Percentiles rank a stretch among this genome's conserved stretches.
Conservation (phyloP, 805 yeast genomes). For the Geotrichum ghanense region DNA sequence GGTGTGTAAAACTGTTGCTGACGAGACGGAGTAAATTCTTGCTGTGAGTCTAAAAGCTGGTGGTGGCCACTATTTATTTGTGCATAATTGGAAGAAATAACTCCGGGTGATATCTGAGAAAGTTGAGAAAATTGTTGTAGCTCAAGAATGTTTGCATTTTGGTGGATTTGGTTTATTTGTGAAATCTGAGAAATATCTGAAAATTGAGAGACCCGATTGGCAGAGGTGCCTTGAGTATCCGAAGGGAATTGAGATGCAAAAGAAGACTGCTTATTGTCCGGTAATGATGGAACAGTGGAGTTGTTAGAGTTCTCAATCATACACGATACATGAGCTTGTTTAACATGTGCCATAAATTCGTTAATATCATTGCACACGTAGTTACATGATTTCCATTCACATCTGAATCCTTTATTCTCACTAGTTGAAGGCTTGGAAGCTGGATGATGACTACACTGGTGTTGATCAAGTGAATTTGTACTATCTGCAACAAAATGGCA, state of each 20-base stretch:
- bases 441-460: constrained; percentile 27
- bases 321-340: constrained; percentile 31
- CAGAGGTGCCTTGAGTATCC: too few species aligned
- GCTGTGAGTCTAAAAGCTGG: constrained; percentile 1
- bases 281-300: constrained; percentile 11
- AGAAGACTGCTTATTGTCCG: too few species aligned
- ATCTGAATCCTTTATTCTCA: constrained; percentile 25
- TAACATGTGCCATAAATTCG: constrained; percentile 48
- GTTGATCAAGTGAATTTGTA: constrained; percentile 34
- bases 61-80: too few species aligned
- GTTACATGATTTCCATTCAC: constrained; percentile 72
- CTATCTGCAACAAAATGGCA: constrained; percentile 37
- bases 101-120: constrained; percentile 6
- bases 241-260: too few species aligned
- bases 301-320: constrained; percentile 6
- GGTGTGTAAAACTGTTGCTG: background rate
- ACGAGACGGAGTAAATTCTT: background rate
- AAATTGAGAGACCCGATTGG: too few species aligned
- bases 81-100: too few species aligned
- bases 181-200: background rate
- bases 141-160: constrained; percentile 2
- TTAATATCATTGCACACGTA: constrained; percentile 43
- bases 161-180: background rate
- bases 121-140: too few species aligned
- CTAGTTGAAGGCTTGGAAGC: constrained; percentile 9